Conservation (phyloP, 73 alveolate species). For the Symbiodinium pilosum region DNA sequence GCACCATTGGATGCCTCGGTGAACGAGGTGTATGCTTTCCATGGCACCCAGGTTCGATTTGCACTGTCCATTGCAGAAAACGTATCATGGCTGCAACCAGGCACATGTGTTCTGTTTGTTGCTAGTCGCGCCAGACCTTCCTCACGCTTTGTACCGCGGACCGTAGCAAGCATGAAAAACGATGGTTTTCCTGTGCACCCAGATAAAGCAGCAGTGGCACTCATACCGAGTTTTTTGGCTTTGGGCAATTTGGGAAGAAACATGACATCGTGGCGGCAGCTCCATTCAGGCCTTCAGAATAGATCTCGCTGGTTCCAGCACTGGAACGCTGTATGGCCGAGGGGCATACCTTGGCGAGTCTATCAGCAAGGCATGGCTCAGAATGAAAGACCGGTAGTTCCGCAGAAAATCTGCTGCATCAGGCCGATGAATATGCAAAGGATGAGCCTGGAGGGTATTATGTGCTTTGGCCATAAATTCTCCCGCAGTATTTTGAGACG, state of each 20-base stretch:
- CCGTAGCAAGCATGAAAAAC: no score
- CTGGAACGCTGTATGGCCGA: slow-evolving; percentile 86
- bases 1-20: slow-evolving; percentile 34
- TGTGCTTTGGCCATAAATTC: slow-evolving; percentile 28
- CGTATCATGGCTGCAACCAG: neutral
- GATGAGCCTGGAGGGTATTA: slow-evolving; percentile 79
- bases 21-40: slow-evolving; percentile 53
- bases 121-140: neutral
- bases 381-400: neutral
- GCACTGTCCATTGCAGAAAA: slow-evolving; percentile 74
- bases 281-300: slow-evolving; percentile 20
- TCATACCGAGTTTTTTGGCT: no score
- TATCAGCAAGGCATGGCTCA: slow-evolving; percentile 63
- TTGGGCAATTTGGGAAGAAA: no score
- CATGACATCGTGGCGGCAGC: neutral
- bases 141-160: no score
- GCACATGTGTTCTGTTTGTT: neutral
- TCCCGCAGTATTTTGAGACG: neutral
- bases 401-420: neutral
- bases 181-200: no score
- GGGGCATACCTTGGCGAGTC: slow-evolving; percentile 87
- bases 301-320: slow-evolving; percentile 83
- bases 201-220: no score
- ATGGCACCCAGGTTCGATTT: slow-evolving; percentile 58
- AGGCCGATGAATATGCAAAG: slow-evolving; percentile 84